Conservation (phyloP, 148 eudicot species). For the Rhododendron henanense region DNA sequence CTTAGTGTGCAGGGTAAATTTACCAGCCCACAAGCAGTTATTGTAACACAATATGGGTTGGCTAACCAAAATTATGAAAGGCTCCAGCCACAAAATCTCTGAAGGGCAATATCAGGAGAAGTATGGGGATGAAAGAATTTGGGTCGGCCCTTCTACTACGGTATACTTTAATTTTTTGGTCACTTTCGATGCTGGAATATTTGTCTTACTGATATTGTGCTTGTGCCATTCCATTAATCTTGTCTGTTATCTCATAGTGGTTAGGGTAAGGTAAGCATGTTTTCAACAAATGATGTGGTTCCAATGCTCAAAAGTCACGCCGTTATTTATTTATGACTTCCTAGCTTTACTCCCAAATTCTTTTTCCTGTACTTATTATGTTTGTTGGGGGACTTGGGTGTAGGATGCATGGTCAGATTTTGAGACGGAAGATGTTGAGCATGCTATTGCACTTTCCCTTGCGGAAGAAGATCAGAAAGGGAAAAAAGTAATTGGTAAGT, state of each 20-base stretch:
- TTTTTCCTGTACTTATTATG: background rate
- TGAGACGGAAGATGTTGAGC: slow-evolving; percentile 76
- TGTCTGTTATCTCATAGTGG: background rate
- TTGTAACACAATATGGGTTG: slow-evolving; percentile 62
- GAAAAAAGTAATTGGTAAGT: slow-evolving; percentile 74
- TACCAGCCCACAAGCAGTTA: slow-evolving; percentile 20
- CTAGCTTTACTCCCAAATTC: background rate
- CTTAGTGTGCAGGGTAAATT: slow-evolving; percentile 1
- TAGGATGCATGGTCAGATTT: slow-evolving; percentile 69
- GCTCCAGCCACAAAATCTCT: slow-evolving; percentile 55
- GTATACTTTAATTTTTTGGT: background rate
- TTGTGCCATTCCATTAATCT: background rate
- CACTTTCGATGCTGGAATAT: background rate
- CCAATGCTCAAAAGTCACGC: background rate
- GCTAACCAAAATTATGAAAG: slow-evolving; percentile 70
- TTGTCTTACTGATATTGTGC: background rate
- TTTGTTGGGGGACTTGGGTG: slow-evolving; percentile 20
- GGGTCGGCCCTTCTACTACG: slow-evolving; percentile 16
- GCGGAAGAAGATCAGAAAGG: slow-evolving; percentile 59
- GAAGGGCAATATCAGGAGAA: slow-evolving; percentile 48
- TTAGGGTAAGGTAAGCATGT: background rate
- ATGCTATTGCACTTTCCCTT: slow-evolving; percentile 84
- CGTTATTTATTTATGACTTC: background rate
- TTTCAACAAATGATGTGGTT: background rate
- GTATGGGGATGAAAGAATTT: background rate